Base-by-base conservation (phyloP, 768 basidiomycete genomes). In the Trichaptum fuscoviolaceum region DNA sequence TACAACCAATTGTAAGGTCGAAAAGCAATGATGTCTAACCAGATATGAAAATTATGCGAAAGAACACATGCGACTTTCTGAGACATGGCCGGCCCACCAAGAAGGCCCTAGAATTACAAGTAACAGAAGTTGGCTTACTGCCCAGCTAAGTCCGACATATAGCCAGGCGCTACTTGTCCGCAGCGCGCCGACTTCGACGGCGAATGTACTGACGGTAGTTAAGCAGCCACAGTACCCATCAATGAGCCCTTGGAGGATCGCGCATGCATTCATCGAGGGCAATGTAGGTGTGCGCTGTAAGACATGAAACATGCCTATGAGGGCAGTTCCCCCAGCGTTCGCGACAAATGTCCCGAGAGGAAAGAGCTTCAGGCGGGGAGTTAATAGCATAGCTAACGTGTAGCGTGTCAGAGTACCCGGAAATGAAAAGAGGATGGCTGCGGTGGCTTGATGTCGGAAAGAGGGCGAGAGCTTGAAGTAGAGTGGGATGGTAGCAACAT, bases 181-280 rank as follows among this genome's bases (percentile, higher is more conserved):
- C 67, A 95, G 77, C 57, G 84, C 83, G 35, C 81, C 77, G 24
- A 92, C 74, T 74, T 99, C 97, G 9, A 88, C 88, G 1, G 87
- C 90, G 73, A 99, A 96, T 20, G 96, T 99, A 75, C 92, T 94
- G 70, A 99, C 84, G 1, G 97, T 99, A 1, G 91, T 96, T 70
- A 99, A 80, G 78, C 94, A 95, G 12, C 95, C 97, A 74, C 96
- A 98, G 73, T 94, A 98, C 7, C 97, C 97, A 74, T 98, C 94
- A 25, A 82, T 80, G 42, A 99, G 77, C 1, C 94, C 96, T 73
- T 92, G 89, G 57, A 98, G 76, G 23, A 93, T 79, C 26, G 84
- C 81, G 73, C 96, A 97, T 35, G 84, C 81, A 67, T 82, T 77
- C 24, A 76, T 73, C 1, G 88, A 84, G 12, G 83, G 79, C 35